A percentile compares a stretch with the other conserved stretches of the same genome.
These are phyloP conservation scores for Podospora appendiculata DNA, from an alignment of 495 filamentous ascomycete genomes.

Conservation along the genomic window DNA sequence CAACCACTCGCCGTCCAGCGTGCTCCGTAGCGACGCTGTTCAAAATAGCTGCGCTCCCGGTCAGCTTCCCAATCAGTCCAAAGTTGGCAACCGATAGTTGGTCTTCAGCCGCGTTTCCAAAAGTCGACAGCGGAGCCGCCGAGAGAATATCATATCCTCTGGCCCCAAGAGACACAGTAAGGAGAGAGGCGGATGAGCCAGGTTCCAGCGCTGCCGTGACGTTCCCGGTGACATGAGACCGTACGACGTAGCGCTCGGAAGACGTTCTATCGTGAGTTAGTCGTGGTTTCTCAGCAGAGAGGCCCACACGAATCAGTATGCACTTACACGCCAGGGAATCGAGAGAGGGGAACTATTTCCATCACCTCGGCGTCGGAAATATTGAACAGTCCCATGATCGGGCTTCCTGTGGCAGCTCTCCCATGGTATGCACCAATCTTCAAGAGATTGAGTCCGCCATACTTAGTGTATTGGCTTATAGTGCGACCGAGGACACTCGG, in stretches of 20 bases:
- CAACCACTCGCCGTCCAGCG: slow-evolving; percentile 51
- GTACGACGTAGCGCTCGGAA: slow-evolving; percentile 56
- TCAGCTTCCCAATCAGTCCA: slow-evolving; percentile 83
- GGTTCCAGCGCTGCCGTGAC: slow-evolving; percentile 44
- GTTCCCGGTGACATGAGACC: slow-evolving; percentile 61
- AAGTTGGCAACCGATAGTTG: slow-evolving; percentile 53
- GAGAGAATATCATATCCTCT: slow-evolving; percentile 78
- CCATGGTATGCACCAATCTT: slow-evolving; percentile 70
- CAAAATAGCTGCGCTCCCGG: slow-evolving; percentile 71
- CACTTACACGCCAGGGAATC: slow-evolving; percentile 60
- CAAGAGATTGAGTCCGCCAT: slow-evolving; percentile 62
- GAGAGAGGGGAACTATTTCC: slow-evolving; percentile 58
- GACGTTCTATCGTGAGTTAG: slow-evolving; percentile 4
- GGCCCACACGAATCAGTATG: too few relatives aligned
- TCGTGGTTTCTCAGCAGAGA: too few relatives aligned
- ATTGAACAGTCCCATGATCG: slow-evolving; percentile 82
- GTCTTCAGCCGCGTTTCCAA: slow-evolving; percentile 37
- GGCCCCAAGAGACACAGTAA: slow-evolving; percentile 53
- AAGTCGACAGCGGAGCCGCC: slow-evolving; percentile 54
- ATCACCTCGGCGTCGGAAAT: slow-evolving; percentile 47
- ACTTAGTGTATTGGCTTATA: slow-evolving; percentile 64
- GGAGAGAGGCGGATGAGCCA: slow-evolving; percentile 27
- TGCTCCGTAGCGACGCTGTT: slow-evolving; percentile 46
- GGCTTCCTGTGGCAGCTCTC: slow-evolving; percentile 55
- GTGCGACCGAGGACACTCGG: slow-evolving; percentile 63